Percentiles rank a stretch among this genome's conserved stretches.
Conservation (phyloP, 345 rosid species). For the Mallotus nudiflorus region DNA sequence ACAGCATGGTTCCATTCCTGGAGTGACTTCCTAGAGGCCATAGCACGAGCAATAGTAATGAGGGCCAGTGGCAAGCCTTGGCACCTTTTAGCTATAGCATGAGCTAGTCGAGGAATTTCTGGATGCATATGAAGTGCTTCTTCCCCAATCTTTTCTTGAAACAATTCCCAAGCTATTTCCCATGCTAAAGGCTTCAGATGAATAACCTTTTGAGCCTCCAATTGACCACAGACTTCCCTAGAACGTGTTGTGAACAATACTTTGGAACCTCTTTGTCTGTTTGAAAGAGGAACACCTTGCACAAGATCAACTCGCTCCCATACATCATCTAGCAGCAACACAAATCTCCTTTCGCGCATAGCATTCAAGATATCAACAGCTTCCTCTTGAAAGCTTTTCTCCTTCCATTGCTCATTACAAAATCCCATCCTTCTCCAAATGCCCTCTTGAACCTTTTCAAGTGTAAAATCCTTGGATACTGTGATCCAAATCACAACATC, state of each 20-base stretch:
- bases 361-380: neutral
- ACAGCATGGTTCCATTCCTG: slow-evolving; percentile 20
- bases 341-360: neutral
- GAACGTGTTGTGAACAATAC: neutral
- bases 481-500: slow-evolving; percentile 4
- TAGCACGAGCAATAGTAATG: slow-evolving; percentile 16
- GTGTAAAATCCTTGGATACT: slow-evolving; percentile 15
- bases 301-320: slow-evolving; percentile 1
- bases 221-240: neutral
- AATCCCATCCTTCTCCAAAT: slow-evolving; percentile 37
- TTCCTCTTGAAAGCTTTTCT: slow-evolving; percentile 16
- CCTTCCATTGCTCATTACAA: slow-evolving; percentile 29
- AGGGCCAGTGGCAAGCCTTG: slow-evolving; percentile 24
- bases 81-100: slow-evolving; percentile 4
- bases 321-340: slow-evolving; percentile 14
- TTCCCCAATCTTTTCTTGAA: neutral
- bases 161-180: neutral
- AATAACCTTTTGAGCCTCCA: neutral
- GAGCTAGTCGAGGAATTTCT: neutral
- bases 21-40: slow-evolving; percentile 4
- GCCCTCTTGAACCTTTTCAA: slow-evolving; percentile 36
- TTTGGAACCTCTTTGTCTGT: neutral
- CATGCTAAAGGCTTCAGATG: neutral
- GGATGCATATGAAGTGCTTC: neutral
- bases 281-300: neutral